Evolutionary conservation across 805 yeast species (phyloP), one percentile per base, ranked within the genome.

Genomic region (Wickerhamomyces bovis): DNA sequence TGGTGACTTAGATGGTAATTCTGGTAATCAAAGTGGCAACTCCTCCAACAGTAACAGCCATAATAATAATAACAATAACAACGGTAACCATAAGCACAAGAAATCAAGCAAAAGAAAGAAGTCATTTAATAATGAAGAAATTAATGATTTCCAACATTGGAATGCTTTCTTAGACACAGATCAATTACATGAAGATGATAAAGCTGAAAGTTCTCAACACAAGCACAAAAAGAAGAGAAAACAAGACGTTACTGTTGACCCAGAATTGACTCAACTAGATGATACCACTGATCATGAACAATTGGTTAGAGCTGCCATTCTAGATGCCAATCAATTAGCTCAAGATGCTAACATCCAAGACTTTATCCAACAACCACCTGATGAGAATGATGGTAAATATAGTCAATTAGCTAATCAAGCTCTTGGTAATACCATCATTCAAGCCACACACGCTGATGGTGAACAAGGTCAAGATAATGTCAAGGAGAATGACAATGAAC

Each of bases 271-370:
- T 10, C 75, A 75, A 30, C 49, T 76, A 22, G 81, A 75, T 54
- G 71, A 65, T 41, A 53, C 67, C 4, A 56, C 69, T 11, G 82
- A 78, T 38, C 85, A 80, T 54, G 85, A 79, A 47, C 83, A 76
- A 53, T 66, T 83, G 46, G 89, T 82, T 11, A 80, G 82, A 49
- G 87, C 83, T 41, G 87, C 86, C 2, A 80, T 84, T 41, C 68
- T 81, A 51, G 86, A 83, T 55, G 86, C 88, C 0, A 72, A 83
- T 44, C 79, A 81, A 38, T 69, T 83, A 47, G 82, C 83, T 3
- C 72, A 66, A 47, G 71, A 68, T 44, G 68, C 67, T 6, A 66
- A 62, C 44, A 55, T 60, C 20, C 62, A 58, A 39, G 61, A 56
- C 38, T 60, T 53, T 42, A 60, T 60, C n/a, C 53, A 57, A 22